Base-by-base conservation (phyloP, 305 asterid genomes). In the Petunia hybrid region DNA sequence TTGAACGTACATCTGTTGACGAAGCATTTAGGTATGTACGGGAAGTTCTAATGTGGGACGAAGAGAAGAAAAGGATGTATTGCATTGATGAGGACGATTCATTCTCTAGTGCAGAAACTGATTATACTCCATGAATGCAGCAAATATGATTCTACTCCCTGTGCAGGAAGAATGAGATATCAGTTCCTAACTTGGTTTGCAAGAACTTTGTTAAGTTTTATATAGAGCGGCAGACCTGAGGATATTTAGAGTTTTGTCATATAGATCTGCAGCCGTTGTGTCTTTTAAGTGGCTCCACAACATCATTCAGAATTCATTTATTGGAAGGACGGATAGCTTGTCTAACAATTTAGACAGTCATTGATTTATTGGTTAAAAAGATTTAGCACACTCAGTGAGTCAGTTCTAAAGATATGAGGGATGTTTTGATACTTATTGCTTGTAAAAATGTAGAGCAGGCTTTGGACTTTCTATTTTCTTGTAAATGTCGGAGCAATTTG, bases 31-130 rank as follows among this genome's bases (percentile, higher is more conserved):
- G 87, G 68, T 91, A 91, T 46, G 57, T 86, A 10, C 81, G 89
- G 12, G 98, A 94, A 85, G 90, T 94, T 38, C 46, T 93, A 10
- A 86, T 87, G 65, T 94, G 98, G 98, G 95, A 93, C 9, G 91
- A 89, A 60, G 84, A 83, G 80, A 89, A 83, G 87, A 80, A 74
- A 65, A 83, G 84, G 65, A 57, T 82, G 1, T 80, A 76, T 73
- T 83, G 80, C 60, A 61, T 41, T 9, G 66, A 66, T 4, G 88
- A 80, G 42, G 90, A 85, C n/a, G 92, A 91, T 84, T 84, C 89
- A 14, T 48, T 83, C 36, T 86, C 84, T 66, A 85, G 89, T 78
- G 80, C 80, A 39, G 84, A 80, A 67, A 14, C 38, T 4, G 48
- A 55, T 6, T 73, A 31, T 71, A 71, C 77, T 31, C 31, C 43